Evolutionary conservation across 345 rosid species (phyloP).

Genomic region (Eucalyptus curtisii): DNA sequence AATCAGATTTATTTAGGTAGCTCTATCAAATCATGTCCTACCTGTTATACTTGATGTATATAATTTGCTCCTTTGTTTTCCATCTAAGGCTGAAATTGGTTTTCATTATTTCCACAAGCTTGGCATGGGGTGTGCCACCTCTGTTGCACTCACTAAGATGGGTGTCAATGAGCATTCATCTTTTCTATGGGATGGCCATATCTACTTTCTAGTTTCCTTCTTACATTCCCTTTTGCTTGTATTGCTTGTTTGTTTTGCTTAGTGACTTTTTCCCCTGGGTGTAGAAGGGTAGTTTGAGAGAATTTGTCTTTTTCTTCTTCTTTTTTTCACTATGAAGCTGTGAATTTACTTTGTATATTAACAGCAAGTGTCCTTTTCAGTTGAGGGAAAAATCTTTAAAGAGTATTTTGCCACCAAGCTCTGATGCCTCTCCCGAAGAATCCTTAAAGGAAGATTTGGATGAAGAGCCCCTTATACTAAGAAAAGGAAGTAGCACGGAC

Average conservation of each 20-base stretch:
- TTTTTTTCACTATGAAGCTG: neutral
- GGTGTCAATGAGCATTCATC: neutral
- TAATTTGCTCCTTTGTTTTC: neutral
- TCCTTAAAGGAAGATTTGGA: slow-evolving; percentile 33
- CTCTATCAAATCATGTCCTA: neutral
- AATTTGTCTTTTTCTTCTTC: neutral
- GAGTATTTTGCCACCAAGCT: slow-evolving; percentile 16
- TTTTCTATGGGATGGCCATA: neutral
- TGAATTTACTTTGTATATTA: neutral
- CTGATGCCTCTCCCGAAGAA: slow-evolving; percentile 33
- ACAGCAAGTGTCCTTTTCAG: slow-evolving; percentile 18
- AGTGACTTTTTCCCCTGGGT: neutral
- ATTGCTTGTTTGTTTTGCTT: slow-evolving; percentile 2
- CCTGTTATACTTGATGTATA: neutral
- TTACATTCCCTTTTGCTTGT: neutral
- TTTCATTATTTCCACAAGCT: neutral
- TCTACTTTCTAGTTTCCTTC: neutral
- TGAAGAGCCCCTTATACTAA: slow-evolving; percentile 32
- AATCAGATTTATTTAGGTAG: neutral
- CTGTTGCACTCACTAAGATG: neutral
- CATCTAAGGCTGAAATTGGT: neutral
- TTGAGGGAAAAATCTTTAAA: slow-evolving; percentile 44
- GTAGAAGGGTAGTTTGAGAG: neutral
- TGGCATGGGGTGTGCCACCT: neutral
- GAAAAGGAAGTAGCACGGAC: slow-evolving; percentile 13